Percentiles rank a stretch among this genome's conserved stretches.
Conservation (phyloP, 2,329 filamentous ascomycete genomes). For the Alternaria metachromatica region DNA sequence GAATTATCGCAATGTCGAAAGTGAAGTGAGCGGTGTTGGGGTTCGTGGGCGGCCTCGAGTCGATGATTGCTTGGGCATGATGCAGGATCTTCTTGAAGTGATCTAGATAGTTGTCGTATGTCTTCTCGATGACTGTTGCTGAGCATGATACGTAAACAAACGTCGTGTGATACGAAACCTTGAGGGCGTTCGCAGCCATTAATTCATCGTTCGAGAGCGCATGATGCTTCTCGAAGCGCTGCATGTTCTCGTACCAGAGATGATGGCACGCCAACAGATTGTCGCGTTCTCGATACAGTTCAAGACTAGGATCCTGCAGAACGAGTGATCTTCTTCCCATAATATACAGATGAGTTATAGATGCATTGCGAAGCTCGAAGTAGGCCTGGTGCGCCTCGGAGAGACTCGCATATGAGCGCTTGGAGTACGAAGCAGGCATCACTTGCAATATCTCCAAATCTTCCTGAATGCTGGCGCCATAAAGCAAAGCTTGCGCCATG, state of each 20-base stretch:
- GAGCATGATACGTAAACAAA: slow-evolving; percentile 18
- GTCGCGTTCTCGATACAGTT: slow-evolving; percentile 12
- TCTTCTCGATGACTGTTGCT: slow-evolving; percentile 11
- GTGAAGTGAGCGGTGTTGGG: slow-evolving; percentile 24
- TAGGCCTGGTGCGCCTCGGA: slow-evolving; percentile 23
- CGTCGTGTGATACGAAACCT: slow-evolving; percentile 18
- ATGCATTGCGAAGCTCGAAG: slow-evolving; percentile 30
- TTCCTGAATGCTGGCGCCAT: slow-evolving; percentile 20
- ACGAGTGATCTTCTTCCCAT: slow-evolving; percentile 2
- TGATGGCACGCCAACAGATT: slow-evolving; percentile 23
- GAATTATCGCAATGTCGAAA: slow-evolving; percentile 29
- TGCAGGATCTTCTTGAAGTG: slow-evolving; percentile 23
- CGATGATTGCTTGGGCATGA: slow-evolving; percentile 27
- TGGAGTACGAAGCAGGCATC: not conserved
- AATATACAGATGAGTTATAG: slow-evolving; percentile 16
- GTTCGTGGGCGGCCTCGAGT: slow-evolving; percentile 12
- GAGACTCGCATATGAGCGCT: slow-evolving; percentile 12
- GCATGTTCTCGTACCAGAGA: slow-evolving; percentile 18
- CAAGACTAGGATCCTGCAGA: not conserved
- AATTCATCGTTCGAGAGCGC: slow-evolving; percentile 17
- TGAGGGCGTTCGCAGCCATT: slow-evolving; percentile 21
- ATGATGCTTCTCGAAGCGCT: slow-evolving; percentile 1
- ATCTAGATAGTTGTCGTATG: slow-evolving; percentile 23
- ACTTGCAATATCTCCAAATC: slow-evolving; percentile 8
- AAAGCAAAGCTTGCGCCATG: slow-evolving; percentile 25